These are phyloP conservation scores for Yarrowia hollandica DNA, from an alignment of 805 yeast species.

Conservation along the genomic window DNA sequence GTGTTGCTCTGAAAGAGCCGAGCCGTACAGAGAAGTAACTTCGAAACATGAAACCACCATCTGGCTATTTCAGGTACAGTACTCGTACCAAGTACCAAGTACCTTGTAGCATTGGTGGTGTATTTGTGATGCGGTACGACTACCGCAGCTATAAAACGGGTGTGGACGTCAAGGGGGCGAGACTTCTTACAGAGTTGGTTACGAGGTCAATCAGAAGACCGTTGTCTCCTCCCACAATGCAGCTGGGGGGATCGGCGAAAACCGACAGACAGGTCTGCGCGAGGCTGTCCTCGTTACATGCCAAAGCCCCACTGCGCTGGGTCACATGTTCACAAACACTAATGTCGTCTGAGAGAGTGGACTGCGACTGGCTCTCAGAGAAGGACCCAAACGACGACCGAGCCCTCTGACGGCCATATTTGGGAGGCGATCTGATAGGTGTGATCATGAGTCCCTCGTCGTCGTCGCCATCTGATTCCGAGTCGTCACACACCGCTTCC, in stretches of 20 bases:
- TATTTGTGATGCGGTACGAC: no score
- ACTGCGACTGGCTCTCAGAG: slow-evolving; percentile 10
- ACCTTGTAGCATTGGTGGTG: no score
- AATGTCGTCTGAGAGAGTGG: slow-evolving; percentile 16
- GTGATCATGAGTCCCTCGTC: not conserved
- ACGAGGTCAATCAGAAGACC: not conserved
- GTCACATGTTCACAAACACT: slow-evolving; percentile 15
- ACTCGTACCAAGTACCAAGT: no score
- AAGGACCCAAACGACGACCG: slow-evolving; percentile 20
- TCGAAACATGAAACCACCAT: no score
- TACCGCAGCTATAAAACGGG: no score
- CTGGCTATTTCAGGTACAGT: no score
- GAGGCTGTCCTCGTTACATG: not conserved
- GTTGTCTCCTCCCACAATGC: slow-evolving; percentile 3
- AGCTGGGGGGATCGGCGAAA: slow-evolving; percentile 6
- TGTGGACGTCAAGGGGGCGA: no score
- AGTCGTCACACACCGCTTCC: not conserved
- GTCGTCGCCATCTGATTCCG: slow-evolving; percentile 4
- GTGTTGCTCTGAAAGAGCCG: not conserved
- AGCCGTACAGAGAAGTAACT: no score
- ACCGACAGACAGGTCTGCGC: not conserved
- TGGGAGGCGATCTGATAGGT: slow-evolving; percentile 16
- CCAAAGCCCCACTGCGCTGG: not conserved
- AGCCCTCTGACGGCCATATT: slow-evolving; percentile 5
- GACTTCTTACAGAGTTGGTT: not conserved